Evolutionary conservation across 495 filamentous ascomycete genomes (phyloP), one percentile per base, ranked within the genome.

Genomic region (Aspergillus baeticus): DNA sequence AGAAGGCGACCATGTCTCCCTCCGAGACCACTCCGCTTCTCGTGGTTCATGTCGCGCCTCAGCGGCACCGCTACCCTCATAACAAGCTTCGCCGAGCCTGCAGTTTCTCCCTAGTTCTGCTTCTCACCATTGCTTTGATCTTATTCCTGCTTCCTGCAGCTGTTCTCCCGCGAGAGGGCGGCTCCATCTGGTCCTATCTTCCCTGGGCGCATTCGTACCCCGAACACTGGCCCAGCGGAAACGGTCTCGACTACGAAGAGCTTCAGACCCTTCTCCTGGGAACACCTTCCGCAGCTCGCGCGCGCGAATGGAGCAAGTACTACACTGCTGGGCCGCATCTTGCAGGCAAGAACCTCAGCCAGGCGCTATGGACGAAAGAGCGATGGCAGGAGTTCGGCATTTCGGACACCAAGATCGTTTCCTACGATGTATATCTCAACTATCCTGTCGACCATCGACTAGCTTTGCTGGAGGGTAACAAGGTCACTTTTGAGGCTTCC

Each of bases 391-490:
- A 91, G 59, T 94, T 88, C 65, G 95, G 94, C 3, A 74, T 98
- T 51, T 71, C 82, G 57, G 77, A 87, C 47, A 81, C 84, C 17
- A 78, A 75, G 5, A 86, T 98, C 60, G 85, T 86, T 18, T 71
- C 87, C 15, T 98, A 98, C 65, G 91, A 97, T 63, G 82, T 89
- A 34, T 97, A 96, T 60, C 70, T 96, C 58, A 98, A 98, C 66
- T 96, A 96, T 63, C 94, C 94, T 2, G 59, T 85, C 14, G 87
- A 84, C 38, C 90, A 95, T 60, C 79, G 90, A 2, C 70, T 98
- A 55, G 89, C 89, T 26, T 71, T 98, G 38, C 71, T 95, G 37
- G 80, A 91, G 68, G 84, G 82, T 57, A 60, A 64, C 17, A 59
- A 76, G 29, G 86, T 96, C 0, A 78, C 80, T 23, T 97, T 85